A percentile compares a stretch with the other conserved stretches of the same genome.
phyloP scores from a whole-genome alignment of 495 filamentous ascomycete genomes.

The Tuber magnatum region DNA sequence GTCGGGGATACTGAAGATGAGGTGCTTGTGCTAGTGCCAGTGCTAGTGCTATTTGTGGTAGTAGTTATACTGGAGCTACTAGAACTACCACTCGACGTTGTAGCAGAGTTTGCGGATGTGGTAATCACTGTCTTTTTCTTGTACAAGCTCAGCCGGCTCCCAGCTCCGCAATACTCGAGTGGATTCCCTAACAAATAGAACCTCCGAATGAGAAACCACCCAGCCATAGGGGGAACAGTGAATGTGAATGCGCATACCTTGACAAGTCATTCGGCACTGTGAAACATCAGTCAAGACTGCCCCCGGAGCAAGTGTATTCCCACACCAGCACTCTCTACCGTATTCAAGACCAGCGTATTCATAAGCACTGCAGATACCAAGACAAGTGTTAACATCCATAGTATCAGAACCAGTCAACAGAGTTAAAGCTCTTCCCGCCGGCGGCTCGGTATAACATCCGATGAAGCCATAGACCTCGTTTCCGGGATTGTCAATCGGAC shows the following conservation, averaged over 20 bases:
- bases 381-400: constrained; percentile 39
- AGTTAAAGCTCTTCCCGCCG: constrained; percentile 37
- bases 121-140: constrained; percentile 15
- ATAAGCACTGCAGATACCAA: constrained; percentile 37
- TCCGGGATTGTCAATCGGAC: constrained; percentile 32
- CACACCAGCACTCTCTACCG: constrained; percentile 25
- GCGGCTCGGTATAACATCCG: constrained; percentile 43
- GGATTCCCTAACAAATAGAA: constrained; percentile 10
- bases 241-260: constrained; percentile 3
- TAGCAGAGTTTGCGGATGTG: not conserved
- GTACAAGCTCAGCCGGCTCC: constrained; percentile 22
- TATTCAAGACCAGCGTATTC: constrained; percentile 43
- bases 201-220: not conserved
- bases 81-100: not conserved
- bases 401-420: constrained; percentile 24
- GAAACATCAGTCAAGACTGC: not conserved
- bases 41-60: not conserved
- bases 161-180: constrained; percentile 24
- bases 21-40: constrained; percentile 10
- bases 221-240: not conserved
- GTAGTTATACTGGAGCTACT: constrained; percentile 7
- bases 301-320: constrained; percentile 14
- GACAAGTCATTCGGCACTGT: constrained; percentile 21
- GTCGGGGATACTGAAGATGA: not conserved
- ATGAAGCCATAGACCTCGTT: constrained; percentile 23